Evolutionary conservation across 495 filamentous ascomycete genomes (phyloP).

Genomic region (Barbatosphaeria neglecta): DNA sequence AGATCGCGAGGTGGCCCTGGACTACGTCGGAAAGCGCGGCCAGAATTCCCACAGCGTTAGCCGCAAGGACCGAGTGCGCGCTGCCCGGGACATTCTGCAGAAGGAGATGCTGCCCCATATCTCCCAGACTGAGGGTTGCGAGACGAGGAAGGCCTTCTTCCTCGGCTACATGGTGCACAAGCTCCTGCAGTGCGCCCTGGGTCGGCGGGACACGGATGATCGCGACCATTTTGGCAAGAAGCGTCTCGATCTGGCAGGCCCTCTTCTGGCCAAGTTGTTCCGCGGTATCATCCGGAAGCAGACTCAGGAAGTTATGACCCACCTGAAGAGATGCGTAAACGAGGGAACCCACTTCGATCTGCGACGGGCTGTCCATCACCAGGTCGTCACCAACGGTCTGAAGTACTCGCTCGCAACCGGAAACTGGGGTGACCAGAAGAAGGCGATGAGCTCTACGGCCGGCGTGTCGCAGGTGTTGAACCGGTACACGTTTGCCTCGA

Average conservation of each 20-base stretch:
- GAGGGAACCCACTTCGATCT: constrained; percentile 77
- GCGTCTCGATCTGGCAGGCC: constrained; percentile 88
- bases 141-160: constrained; percentile 96
- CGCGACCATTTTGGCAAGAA: constrained; percentile 99
- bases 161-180: constrained; percentile 97
- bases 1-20: constrained; percentile 86
- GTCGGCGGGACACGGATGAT: constrained; percentile 85
- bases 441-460: constrained; percentile 83
- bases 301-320: constrained; percentile 76
- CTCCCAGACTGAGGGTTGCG: constrained; percentile 89
- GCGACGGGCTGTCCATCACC: constrained; percentile 80
- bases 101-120: constrained; percentile 96
- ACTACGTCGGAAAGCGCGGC: constrained; percentile 85
- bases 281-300: constrained; percentile 75
- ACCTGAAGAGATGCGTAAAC: constrained; percentile 86
- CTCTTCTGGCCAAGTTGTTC: constrained; percentile 87
- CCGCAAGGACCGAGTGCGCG: constrained; percentile 76
- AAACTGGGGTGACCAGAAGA: constrained; percentile 99
- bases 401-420: constrained; percentile 97
- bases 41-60: constrained; percentile 63
- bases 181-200: constrained; percentile 81
- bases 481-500: constrained; percentile 94
- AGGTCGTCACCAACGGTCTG: constrained; percentile 79
- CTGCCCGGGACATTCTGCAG: constrained; percentile 86
- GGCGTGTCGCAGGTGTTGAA: constrained; percentile 98